These are phyloP conservation scores for Pterulicium gracile DNA, from an alignment of 1,284 basidiomycete genomes.

Conservation along the genomic window DNA sequence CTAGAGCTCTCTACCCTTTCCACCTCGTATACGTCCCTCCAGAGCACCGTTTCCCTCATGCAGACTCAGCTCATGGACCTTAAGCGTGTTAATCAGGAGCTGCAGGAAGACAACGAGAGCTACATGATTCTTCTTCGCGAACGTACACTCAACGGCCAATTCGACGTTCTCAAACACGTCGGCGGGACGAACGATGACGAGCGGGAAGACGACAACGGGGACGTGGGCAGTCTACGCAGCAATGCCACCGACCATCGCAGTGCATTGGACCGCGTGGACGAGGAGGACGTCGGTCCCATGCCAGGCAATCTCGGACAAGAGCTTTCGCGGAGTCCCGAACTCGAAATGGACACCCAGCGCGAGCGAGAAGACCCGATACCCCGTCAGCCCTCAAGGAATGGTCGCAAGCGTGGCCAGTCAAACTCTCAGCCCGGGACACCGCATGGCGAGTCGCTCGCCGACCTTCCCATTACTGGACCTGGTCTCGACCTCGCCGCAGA, in stretches of 20 bases:
- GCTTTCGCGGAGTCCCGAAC: conserved; percentile 25
- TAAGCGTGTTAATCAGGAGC: conserved; percentile 68
- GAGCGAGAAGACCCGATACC: conserved; percentile 25
- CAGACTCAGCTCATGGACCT: conserved; percentile 70
- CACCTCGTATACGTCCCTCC: conserved; percentile 68
- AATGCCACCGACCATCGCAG: conserved; percentile 29
- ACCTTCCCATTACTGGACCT: conserved; percentile 74
- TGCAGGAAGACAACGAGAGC: conserved; percentile 90
- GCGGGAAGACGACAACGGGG: conserved; percentile 27
- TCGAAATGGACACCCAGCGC: conserved; percentile 25
- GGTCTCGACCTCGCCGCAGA: conserved; percentile 86
- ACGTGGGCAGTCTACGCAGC: conserved; percentile 47
- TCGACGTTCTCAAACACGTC: conserved; percentile 62
- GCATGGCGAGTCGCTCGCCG: conserved; percentile 67
- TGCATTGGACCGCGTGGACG: conserved; percentile 45
- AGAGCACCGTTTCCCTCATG: conserved; percentile 64
- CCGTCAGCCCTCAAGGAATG: conserved; percentile 33
- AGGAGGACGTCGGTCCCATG: conserved; percentile 41
- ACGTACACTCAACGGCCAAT: conserved; percentile 79
- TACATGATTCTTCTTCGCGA: conserved; percentile 88
- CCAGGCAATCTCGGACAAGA: conserved; percentile 25
- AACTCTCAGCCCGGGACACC: conserved; percentile 33
- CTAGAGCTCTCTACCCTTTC: conserved; percentile 74
- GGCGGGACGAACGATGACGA: conserved; percentile 41
- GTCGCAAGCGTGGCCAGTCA: conserved; percentile 42